Base-by-base conservation (phyloP, 441 rosid species). In the Kokia cookei region DNA sequence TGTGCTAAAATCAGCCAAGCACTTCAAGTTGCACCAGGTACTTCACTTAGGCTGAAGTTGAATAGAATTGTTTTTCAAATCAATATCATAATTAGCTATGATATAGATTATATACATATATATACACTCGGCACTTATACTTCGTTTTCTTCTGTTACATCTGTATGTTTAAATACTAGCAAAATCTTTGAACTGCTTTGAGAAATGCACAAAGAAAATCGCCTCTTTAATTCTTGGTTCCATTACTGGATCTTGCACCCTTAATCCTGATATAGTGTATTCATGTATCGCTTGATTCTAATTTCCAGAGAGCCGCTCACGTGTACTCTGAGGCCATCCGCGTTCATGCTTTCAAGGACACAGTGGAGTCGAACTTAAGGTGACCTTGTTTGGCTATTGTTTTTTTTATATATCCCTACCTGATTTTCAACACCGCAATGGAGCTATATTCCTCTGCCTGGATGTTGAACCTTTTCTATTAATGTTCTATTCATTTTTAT, bases 11-110 rank as follows among this genome's bases (percentile, higher is more conserved):
- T 96, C 85, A 61, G 97, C 97, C 32, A 80, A 83, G 71, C 88
- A 92, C 74, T 96, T 89, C 79, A 93, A 93, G 82, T 80, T 96
- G 73, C 84, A 92, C 68, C 97, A 96, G 97, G 99, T 93, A 77
- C 57, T 60, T 12, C 37, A 4, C 37, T 32, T 22, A 40, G 42
- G 75, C 11, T 69, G 61, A 32, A n/a, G 5, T 50, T 51, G 47
- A 53, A 32, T 32, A 10, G 29, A 69, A 59, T 40, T 43, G 2
- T 40, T 5, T 22, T 50, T 50, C 19, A 1, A 50, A 50, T 50
- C n/a, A 50, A 15, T n/a, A 50, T 50, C 7, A 50, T 14, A 4
- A 14, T 50, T n/a, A 50, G n/a, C n/a, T 14, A 50, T 50, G 19
- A 50, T 50, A 2, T 45, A 45, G 15, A 45, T 45, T 45, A 2